phyloP scores from a whole-genome alignment of 75 land plant genomes.

The Adiantum capillusveneris region DNA sequence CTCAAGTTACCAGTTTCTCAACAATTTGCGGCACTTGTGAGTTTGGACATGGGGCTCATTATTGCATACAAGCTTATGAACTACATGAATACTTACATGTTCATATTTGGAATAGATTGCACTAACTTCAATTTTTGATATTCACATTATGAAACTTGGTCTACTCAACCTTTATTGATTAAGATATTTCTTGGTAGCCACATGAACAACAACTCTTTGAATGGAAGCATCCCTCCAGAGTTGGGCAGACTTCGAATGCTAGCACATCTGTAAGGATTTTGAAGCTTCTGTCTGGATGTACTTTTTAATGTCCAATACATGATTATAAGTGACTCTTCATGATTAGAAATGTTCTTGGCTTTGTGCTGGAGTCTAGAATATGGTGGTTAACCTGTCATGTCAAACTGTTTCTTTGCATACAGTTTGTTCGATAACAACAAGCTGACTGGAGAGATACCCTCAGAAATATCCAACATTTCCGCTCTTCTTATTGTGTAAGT shows the following conservation, averaged over 20 bases:
- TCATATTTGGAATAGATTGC: no score
- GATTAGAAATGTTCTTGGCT: background rate
- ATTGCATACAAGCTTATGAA: no score
- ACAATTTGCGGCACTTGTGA: constrained; percentile 47
- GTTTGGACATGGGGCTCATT: no score
- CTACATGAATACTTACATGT: no score
- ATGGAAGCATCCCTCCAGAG: constrained; percentile 46
- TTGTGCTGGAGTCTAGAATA: background rate
- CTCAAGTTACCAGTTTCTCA: constrained; percentile 50
- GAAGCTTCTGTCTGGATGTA: no score
- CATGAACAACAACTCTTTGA: constrained; percentile 59
- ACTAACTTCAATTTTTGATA: no score
- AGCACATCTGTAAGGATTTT: constrained; percentile 44
- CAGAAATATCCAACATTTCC: constrained; percentile 39
- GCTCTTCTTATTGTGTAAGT: constrained; percentile 64
- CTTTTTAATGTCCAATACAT: no score
- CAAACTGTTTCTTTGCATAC: constrained; percentile 1
- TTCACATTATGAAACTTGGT: no score
- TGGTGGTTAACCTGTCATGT: no score
- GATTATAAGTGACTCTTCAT: no score
- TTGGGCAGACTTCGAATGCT: constrained; percentile 37
- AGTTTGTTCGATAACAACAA: constrained; percentile 84
- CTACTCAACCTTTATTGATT: no score
- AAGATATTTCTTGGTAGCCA: constrained; percentile 42
- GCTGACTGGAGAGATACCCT: constrained; percentile 60